phyloP scores from a whole-genome alignment of 345 rosid genomes.

The Combretum micranthum region DNA sequence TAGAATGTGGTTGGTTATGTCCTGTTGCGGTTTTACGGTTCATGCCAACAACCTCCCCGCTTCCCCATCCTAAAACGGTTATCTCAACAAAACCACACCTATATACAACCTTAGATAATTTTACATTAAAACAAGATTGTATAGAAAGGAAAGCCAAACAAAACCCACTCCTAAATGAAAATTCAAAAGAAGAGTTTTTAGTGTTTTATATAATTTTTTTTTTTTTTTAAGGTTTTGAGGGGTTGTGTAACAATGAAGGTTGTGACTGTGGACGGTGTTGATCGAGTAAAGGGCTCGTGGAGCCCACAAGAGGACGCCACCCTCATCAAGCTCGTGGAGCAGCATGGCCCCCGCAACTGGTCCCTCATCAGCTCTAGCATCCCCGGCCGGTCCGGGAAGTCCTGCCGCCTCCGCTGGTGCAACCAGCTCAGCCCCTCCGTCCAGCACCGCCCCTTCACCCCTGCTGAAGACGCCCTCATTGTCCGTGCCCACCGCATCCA shows the following conservation, averaged over 20 bases:
- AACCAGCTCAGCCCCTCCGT: constrained; percentile 61
- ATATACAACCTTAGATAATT: neutral
- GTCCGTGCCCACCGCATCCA: constrained; percentile 43
- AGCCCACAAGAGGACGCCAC: constrained; percentile 53
- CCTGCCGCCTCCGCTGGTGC: constrained; percentile 66
- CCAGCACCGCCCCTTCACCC: constrained; percentile 59
- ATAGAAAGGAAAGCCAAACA: too few relatives aligned
- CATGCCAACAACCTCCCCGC: constrained; percentile 35
- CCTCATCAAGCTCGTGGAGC: constrained; percentile 37
- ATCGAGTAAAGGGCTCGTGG: constrained; percentile 55
- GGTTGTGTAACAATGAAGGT: constrained; percentile 5
- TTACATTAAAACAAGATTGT: neutral
- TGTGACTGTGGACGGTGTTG: constrained; percentile 4
- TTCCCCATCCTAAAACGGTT: constrained; percentile 17
- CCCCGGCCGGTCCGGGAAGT: constrained; percentile 64
- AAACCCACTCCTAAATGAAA: too few relatives aligned
- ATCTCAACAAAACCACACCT: constrained; percentile 3
- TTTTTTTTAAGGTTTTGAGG: too few relatives aligned
- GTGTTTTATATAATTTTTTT: too few relatives aligned
- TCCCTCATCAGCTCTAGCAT: constrained; percentile 48
- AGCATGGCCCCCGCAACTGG: constrained; percentile 67
- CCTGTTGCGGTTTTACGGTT: constrained; percentile 45
- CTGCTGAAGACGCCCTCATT: constrained; percentile 45
- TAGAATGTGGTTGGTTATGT: constrained; percentile 10
- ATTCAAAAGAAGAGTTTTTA: too few relatives aligned